Evolutionary conservation across 306 rosid species (phyloP).

Genomic region (Vachellia pachyceras): DNA sequence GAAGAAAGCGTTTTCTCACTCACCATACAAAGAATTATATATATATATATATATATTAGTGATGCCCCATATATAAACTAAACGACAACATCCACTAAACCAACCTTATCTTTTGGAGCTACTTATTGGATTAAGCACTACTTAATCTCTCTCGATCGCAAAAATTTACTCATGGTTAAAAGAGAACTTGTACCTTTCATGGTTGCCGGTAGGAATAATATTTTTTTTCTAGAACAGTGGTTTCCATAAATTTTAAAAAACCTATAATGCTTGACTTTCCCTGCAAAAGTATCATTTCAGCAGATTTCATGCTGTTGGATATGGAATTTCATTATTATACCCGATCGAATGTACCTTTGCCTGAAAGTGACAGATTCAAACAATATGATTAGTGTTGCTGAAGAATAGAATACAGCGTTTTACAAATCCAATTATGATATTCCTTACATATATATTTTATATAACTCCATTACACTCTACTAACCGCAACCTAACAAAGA

Average conservation of each 20-base stretch:
- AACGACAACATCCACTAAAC: conserved; percentile 55
- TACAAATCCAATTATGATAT: conserved; percentile 45
- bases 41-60: no score
- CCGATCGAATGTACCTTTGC: no score
- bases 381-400: conserved; percentile 44
- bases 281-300: conserved; percentile 44
- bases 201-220: conserved; percentile 63
- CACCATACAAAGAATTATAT: neutral
- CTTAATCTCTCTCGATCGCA: conserved; percentile 37
- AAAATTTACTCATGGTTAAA: conserved; percentile 46
- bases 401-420: conserved; percentile 38
- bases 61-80: conserved; percentile 36
- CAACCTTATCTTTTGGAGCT: conserved; percentile 55
- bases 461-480: conserved; percentile 42
- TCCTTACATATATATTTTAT: conserved; percentile 31
- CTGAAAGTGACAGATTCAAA: conserved; percentile 49
- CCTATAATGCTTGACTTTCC: conserved; percentile 52
- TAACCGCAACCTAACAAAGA: conserved; percentile 40
- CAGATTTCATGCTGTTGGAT: conserved; percentile 43
- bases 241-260: conserved; percentile 42
- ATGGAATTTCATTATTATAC: conserved; percentile 53
- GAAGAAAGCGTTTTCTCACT: neutral
- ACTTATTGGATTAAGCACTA: conserved; percentile 55
- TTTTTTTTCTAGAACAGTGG: conserved; percentile 43
- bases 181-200: conserved; percentile 45